These are phyloP conservation scores for Phytophthora ramorum DNA, from an alignment of 352 stramenopile species.

Conservation along the genomic window DNA sequence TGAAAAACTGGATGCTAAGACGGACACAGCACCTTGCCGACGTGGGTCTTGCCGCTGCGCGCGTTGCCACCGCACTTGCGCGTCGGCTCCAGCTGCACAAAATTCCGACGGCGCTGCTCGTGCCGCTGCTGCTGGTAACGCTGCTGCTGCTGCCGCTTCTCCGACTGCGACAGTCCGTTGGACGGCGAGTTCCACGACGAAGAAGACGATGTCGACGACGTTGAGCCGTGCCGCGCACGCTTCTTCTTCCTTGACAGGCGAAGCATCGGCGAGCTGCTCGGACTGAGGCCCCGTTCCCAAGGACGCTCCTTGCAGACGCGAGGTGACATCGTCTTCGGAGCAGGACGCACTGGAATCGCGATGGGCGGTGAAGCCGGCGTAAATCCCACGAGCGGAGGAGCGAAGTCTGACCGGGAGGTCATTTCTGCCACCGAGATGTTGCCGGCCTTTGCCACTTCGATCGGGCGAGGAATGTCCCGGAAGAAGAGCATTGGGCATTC, in stretches of 20 bases:
- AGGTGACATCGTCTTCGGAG: conserved; percentile 23
- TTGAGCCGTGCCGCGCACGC: conserved; percentile 52
- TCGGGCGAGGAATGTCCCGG: conserved; percentile 51
- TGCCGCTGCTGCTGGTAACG: conserved; percentile 43
- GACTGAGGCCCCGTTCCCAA: conserved; percentile 47
- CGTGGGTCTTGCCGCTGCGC: conserved; percentile 24
- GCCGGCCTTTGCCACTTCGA: conserved; percentile 14
- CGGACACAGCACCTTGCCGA: conserved; percentile 41
- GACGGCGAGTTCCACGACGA: conserved; percentile 34
- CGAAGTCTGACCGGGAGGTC: conserved; percentile 10
- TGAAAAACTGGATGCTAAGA: conserved; percentile 32
- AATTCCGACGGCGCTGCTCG: conserved; percentile 38
- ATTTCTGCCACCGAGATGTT: conserved; percentile 20
- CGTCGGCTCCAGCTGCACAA: conserved; percentile 28
- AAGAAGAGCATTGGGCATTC: conserved; percentile 77
- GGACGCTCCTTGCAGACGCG: conserved; percentile 26
- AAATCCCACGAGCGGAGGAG: conserved; percentile 12
- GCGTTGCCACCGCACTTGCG: conserved; percentile 39
- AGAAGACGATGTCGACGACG: conserved; percentile 37
- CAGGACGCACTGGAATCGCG: conserved; percentile 18
- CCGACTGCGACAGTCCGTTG: conserved; percentile 31
- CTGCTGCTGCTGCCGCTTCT: conserved; percentile 45
- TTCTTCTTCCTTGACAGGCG: conserved; percentile 73
- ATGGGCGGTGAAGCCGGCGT: conserved; percentile 26
- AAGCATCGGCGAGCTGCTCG: conserved; percentile 34